Evolutionary conservation across 2,329 filamentous ascomycete genomes (phyloP), one percentile per base, ranked within the genome.

Genomic region (Lecanicillium sp.): DNA sequence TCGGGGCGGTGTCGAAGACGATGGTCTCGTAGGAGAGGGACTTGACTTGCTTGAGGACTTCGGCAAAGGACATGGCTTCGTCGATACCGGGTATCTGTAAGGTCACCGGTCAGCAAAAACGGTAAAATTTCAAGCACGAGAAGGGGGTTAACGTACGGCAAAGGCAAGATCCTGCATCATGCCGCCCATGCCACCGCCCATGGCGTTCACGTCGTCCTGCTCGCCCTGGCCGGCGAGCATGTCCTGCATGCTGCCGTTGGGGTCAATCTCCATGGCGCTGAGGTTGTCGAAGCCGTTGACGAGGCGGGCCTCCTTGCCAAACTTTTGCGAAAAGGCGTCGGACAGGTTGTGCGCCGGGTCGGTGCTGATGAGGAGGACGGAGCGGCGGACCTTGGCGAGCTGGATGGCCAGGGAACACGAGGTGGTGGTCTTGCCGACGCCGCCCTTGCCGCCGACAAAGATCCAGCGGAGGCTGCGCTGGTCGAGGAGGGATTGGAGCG

Each of bases 81-180:
- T 98, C 92, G 46, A 98, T 94, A 66, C 92, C 92, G 14, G 92
- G 92, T 46, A 98, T 98, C 87, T 94, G 52, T 11, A 8, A n/a
- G n/a, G n/a, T n/a, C n/a, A n/a, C n/a, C n/a, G n/a, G n/a, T n/a
- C n/a, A n/a, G n/a, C n/a, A n/a, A n/a, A n/a, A n/a, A n/a, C n/a
- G n/a, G n/a, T n/a, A n/a, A n/a, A n/a, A n/a, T n/a, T n/a, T n/a
- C n/a, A n/a, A n/a, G n/a, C n/a, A n/a, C n/a, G n/a, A n/a, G n/a
- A n/a, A n/a, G n/a, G n/a, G n/a, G n/a, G n/a, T n/a, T 42, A 29
- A 67, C 81, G 45, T 66, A 94, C 88, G 49, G 87, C 89, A 64
- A 97, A 96, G 0, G 92, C 92, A 49, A 98, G 72, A 63, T 98
- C 92, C 66, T 98, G 92, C 84, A 97, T 95, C 89, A 97, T 96